phyloP scores from a whole-genome alignment of 164 flowering plant species.

The Stephania cephalantha region DNA sequence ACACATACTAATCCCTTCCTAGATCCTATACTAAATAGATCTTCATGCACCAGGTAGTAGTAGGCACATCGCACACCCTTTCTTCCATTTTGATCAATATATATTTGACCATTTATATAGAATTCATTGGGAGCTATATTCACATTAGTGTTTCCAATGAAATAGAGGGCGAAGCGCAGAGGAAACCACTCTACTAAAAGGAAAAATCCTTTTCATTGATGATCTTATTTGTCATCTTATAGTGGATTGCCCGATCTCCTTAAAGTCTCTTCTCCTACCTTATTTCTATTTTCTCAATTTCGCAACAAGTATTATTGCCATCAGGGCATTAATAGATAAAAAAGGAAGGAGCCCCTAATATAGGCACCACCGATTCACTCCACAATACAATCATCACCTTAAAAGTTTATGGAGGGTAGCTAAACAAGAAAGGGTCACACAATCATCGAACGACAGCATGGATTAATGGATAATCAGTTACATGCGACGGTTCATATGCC shows the following conservation, averaged over 20 bases:
- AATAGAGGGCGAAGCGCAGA: neutral
- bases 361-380: too few species aligned
- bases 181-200: neutral
- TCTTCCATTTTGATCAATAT: neutral
- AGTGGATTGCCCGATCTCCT: neutral
- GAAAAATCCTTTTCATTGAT: neutral
- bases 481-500: neutral
- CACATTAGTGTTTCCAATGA: too few species aligned
- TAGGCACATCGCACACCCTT: neutral
- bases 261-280: neutral
- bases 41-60: too few species aligned
- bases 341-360: too few species aligned
- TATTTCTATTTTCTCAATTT: neutral
- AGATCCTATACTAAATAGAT: too few species aligned
- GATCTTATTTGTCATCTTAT: neutral
- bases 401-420: too few species aligned
- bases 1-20: too few species aligned
- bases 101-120: neutral
- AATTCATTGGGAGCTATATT: neutral
- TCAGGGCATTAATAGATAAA: neutral
- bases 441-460: too few species aligned
- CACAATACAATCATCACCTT: too few species aligned
- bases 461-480: neutral
- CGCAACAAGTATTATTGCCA: neutral
- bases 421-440: neutral